These are phyloP conservation scores for Isoetes taiwanensis DNA, from an alignment of 75 land plant species.

Conservation along the genomic window DNA sequence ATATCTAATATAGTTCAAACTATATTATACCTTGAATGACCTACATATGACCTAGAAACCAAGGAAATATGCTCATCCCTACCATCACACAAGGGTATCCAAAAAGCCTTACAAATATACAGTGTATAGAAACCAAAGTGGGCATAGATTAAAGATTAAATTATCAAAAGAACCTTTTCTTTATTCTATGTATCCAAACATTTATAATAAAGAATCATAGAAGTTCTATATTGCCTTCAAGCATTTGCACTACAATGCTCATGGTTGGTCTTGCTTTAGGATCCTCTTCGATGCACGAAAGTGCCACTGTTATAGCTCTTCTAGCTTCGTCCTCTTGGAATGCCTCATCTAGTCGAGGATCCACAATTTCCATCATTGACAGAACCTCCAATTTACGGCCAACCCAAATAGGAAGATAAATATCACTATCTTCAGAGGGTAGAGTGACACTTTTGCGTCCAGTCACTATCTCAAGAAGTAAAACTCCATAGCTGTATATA, in stretches of 20 bases:
- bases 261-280: neutral
- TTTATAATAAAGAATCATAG: too few species aligned
- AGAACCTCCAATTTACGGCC: neutral
- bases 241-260: conserved; percentile 1
- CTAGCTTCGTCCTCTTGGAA: neutral
- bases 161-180: too few species aligned
- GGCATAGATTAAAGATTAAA: too few species aligned
- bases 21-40: too few species aligned
- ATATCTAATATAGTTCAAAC: too few species aligned
- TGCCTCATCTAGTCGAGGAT: neutral
- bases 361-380: neutral
- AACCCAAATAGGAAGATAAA: neutral
- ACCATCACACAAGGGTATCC: too few species aligned
- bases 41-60: too few species aligned
- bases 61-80: too few species aligned
- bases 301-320: neutral
- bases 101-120: too few species aligned
- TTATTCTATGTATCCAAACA: too few species aligned
- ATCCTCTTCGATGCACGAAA: conserved; percentile 1
- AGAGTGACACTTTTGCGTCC: neutral
- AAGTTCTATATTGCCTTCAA: neutral
- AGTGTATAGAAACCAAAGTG: too few species aligned
- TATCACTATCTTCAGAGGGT: neutral
- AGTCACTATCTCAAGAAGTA: neutral
- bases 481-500: conserved; percentile 1